Base-by-base conservation (phyloP, 306 rosid genomes). In the Prunus fruticosa region DNA sequence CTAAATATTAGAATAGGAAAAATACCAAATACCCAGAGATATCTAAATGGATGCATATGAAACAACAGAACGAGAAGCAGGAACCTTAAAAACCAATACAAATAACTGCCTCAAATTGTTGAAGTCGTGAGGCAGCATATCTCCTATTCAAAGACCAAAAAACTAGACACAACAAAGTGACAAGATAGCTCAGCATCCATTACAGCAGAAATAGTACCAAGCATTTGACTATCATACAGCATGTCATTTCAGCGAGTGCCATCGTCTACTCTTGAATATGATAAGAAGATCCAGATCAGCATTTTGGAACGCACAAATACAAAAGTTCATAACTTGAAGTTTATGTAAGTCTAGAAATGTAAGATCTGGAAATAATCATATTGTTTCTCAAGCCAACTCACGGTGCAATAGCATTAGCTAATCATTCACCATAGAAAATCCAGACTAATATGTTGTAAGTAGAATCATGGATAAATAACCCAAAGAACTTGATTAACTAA, bases 101-200 rank as follows among this genome's bases (percentile, higher is more conserved):
- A 71, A 32, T 13, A 32, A 53, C 20, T 11, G 25, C 11, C 12
- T 8, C 43, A 49, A 25, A 15, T 23, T 25, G 38, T 68, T 68
- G 41, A 50, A 46, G 2, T 50, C 11, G 38, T 34, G 10, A 20
- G 22, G 20, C 64, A 53, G 54, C 64, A 11, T 53, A 50, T 70
- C 6, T 4, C 27, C 51, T 32, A 9, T 57, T 25, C 66, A 57
- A 57, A 32, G 28, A 43, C 38, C 52, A 27, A 57, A 6, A 38
- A 56, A 41, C 54, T 23, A 10, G 34, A 71, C 75, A 30, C 27
- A 54, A n/a, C 20, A 71, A 70, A 41, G n/a, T 54, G 56, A 68
- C 22, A 4, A 70, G 28, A 70, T 28, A 51, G 47, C 19, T 70
- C 62, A 34, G 43, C 23, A 20, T 56, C 66, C 34, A 72, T 38